Conservation (phyloP, 352 stramenopile species). For the Globisporangium camurandrum region DNA sequence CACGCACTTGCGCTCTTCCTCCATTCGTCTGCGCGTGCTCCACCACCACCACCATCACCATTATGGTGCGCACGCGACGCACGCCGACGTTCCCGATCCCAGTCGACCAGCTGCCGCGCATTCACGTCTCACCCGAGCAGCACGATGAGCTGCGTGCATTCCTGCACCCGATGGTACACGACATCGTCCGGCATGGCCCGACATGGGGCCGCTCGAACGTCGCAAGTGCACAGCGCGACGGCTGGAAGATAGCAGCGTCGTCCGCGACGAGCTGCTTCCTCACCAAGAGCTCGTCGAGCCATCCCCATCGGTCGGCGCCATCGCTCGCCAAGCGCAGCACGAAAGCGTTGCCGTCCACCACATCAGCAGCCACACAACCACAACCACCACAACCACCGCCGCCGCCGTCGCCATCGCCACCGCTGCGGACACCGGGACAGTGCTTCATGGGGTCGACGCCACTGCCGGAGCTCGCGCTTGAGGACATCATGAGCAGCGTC, state of each 20-base stretch:
- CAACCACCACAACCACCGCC: too few species aligned
- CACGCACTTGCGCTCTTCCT: too few species aligned
- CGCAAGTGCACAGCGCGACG: slow-evolving; percentile 25
- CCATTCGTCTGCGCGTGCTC: background rate
- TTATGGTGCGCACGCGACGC: background rate
- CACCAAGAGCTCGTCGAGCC: slow-evolving; percentile 24
- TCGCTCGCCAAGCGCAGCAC: too few species aligned
- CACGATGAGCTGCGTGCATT: slow-evolving; percentile 59
- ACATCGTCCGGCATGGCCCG: slow-evolving; percentile 47
- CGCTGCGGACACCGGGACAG: slow-evolving; percentile 20
- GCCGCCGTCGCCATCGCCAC: too few species aligned
- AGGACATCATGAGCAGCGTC: slow-evolving; percentile 54
- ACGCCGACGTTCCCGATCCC: slow-evolving; percentile 39
- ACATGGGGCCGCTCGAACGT: slow-evolving; percentile 62
- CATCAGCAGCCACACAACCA: background rate
- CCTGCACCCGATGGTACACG: slow-evolving; percentile 35
- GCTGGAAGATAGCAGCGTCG: slow-evolving; percentile 49
- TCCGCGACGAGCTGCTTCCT: slow-evolving; percentile 42
- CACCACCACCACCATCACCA: too few species aligned
- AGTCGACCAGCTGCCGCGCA: slow-evolving; percentile 35
- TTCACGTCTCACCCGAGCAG: slow-evolving; percentile 39
- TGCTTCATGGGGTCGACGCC: slow-evolving; percentile 65
- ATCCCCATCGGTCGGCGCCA: slow-evolving; percentile 3
- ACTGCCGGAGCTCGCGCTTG: too few species aligned
- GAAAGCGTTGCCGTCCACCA: background rate